These are phyloP conservation scores for Polytolypa hystricis DNA, from an alignment of 2,329 filamentous ascomycete species.

Conservation along the genomic window DNA sequence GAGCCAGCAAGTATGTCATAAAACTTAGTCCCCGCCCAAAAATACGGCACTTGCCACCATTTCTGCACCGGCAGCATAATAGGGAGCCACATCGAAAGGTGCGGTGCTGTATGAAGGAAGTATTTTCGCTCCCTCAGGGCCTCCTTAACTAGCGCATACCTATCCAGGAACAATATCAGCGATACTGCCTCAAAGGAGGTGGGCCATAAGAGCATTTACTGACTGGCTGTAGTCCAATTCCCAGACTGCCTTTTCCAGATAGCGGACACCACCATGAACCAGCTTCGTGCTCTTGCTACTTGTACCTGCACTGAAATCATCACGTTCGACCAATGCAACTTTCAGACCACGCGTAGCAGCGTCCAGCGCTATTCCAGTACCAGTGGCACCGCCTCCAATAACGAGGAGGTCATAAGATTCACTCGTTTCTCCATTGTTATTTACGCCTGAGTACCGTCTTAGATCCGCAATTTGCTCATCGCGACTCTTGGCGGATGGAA, in stretches of 20 bases:
- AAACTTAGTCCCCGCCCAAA: conserved; percentile 51
- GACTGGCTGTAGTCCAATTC: conserved; percentile 59
- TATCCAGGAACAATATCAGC: neutral
- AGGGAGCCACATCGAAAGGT: conserved; percentile 58
- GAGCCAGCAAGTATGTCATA: conserved; percentile 65
- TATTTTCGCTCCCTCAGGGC: conserved; percentile 61
- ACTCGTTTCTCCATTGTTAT: conserved; percentile 18
- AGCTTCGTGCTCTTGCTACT: conserved; percentile 68
- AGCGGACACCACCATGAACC: conserved; percentile 61
- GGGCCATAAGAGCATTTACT: too few species aligned
- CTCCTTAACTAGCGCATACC: conserved; percentile 55
- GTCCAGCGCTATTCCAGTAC: conserved; percentile 60
- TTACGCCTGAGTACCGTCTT: conserved; percentile 15
- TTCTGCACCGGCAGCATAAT: conserved; percentile 61
- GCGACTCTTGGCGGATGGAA: conserved; percentile 40
- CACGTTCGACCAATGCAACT: conserved; percentile 59
- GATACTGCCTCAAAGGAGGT: too few species aligned
- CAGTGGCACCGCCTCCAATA: conserved; percentile 60
- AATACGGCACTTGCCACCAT: conserved; percentile 60
- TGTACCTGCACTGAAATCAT: conserved; percentile 60
- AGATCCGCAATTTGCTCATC: conserved; percentile 43
- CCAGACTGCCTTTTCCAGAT: conserved; percentile 63
- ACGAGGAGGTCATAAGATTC: conserved; percentile 56
- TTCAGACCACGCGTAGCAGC: conserved; percentile 58
- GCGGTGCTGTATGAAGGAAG: conserved; percentile 60